phyloP scores from a whole-genome alignment of 2,329 filamentous ascomycete genomes.

The Stemphylium vesicarium region DNA sequence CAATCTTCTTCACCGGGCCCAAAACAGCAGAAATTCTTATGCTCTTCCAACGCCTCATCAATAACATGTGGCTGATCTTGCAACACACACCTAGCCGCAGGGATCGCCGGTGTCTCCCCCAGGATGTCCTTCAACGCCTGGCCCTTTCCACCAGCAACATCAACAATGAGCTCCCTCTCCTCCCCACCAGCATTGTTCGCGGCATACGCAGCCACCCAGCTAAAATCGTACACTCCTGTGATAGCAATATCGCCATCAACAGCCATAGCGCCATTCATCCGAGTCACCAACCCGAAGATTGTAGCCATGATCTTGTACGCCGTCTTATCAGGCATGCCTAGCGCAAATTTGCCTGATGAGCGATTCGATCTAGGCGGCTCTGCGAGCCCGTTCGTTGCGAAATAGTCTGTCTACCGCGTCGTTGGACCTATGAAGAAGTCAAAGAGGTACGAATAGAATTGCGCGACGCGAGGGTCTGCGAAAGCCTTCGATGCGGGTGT shows the following conservation, averaged over 20 bases:
- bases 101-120: slow-evolving; percentile 8
- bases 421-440: slow-evolving; percentile 12
- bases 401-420: slow-evolving; percentile 9
- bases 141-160: slow-evolving; percentile 11
- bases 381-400: slow-evolving; percentile 9
- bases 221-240: slow-evolving; percentile 10
- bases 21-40: slow-evolving; percentile 8
- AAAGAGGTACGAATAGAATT: slow-evolving; percentile 15
- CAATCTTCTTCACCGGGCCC: slow-evolving; percentile 10
- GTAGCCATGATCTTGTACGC: slow-evolving; percentile 13
- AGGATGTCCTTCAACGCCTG: slow-evolving; percentile 11
- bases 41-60: slow-evolving; percentile 8
- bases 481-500: slow-evolving; percentile 10
- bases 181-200: background rate
- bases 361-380: slow-evolving; percentile 11
- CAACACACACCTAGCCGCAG: slow-evolving; percentile 9
- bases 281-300: slow-evolving; percentile 5
- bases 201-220: slow-evolving; percentile 10
- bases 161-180: slow-evolving; percentile 11
- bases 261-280: slow-evolving; percentile 10
- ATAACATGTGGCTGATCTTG: slow-evolving; percentile 13
- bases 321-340: slow-evolving; percentile 16
- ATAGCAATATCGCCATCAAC: slow-evolving; percentile 8
- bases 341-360: slow-evolving; percentile 3
- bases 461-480: background rate